A percentile compares a stretch with the other conserved stretches of the same genome.
Evolutionary conservation across 2,329 filamentous ascomycete genomes (phyloP).

Genomic region (Leptodontidium sp.): DNA sequence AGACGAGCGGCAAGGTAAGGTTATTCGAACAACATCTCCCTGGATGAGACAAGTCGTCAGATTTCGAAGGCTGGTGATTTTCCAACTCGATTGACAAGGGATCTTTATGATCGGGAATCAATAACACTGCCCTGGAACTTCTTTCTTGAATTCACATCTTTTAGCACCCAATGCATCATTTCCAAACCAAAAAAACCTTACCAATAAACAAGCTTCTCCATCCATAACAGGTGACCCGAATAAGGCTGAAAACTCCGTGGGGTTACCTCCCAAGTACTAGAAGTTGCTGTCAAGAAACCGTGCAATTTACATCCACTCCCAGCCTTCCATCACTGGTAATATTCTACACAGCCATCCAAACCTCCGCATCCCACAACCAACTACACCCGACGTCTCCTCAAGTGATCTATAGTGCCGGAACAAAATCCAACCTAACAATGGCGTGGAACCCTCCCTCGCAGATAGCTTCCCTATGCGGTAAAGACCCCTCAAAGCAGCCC

Average conservation of each 20-base stretch:
- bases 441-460: too few relatives aligned
- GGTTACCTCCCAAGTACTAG: background rate
- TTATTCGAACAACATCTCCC: too few relatives aligned
- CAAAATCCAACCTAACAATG: too few relatives aligned
- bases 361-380: background rate
- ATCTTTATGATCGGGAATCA: background rate
- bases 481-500: too few relatives aligned
- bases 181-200: background rate
- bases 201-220: background rate
- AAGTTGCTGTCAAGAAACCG: background rate
- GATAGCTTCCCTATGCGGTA: too few relatives aligned
- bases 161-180: background rate
- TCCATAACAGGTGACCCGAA: background rate
- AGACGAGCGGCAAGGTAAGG: too few relatives aligned
- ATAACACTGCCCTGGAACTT: background rate
- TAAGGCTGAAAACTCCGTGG: background rate
- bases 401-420: too few relatives aligned
- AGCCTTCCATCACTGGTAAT: too few relatives aligned
- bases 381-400: too few relatives aligned
- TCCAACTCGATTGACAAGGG: background rate
- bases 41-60: too few relatives aligned
- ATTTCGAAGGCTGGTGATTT: too few relatives aligned
- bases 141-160: too few relatives aligned
- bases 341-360: background rate
- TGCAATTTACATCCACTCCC: background rate